phyloP scores from a whole-genome alignment of 129 eudicot species.

The Gnaphalium uliginosum region DNA sequence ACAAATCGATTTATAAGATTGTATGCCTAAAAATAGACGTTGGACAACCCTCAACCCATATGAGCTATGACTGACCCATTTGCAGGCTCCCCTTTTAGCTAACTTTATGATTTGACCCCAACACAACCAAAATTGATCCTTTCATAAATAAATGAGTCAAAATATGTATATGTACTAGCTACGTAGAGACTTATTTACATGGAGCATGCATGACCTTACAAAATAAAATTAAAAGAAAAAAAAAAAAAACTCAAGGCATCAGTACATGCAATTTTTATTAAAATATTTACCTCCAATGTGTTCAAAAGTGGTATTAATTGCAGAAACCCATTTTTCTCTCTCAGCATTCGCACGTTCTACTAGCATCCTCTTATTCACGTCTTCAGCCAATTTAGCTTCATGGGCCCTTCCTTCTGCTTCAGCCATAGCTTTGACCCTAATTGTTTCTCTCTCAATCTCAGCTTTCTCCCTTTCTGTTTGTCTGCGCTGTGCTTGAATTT shows the following conservation, averaged over 20 bases:
- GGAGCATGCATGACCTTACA: background rate
- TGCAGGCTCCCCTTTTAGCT: no score
- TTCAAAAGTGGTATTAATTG: slow-evolving; percentile 93
- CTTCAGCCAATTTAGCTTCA: slow-evolving; percentile 95
- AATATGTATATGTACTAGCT: background rate
- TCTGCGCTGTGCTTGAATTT: slow-evolving; percentile 90
- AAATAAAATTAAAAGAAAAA: background rate
- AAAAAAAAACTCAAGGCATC: background rate
- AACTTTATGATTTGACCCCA: no score
- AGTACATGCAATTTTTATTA: background rate
- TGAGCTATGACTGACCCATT: no score
- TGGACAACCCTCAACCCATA: no score
- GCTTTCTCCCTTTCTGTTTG: slow-evolving; percentile 98
- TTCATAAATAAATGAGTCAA: background rate
- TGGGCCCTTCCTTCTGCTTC: slow-evolving; percentile 98
- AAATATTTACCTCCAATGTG: slow-evolving; percentile 79
- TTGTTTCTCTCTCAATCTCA: slow-evolving; percentile 92
- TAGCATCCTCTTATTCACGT: slow-evolving; percentile 78
- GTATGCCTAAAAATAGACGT: no score
- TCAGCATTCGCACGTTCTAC: slow-evolving; percentile 94
- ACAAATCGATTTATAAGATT: no score
- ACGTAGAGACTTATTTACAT: background rate
- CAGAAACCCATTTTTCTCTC: slow-evolving; percentile 97
- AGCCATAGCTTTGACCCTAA: slow-evolving; percentile 88
- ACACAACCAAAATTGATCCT: background rate